Evolutionary conservation across 108 stramenopile species (phyloP).

Genomic region (Skeletonema costatum): DNA sequence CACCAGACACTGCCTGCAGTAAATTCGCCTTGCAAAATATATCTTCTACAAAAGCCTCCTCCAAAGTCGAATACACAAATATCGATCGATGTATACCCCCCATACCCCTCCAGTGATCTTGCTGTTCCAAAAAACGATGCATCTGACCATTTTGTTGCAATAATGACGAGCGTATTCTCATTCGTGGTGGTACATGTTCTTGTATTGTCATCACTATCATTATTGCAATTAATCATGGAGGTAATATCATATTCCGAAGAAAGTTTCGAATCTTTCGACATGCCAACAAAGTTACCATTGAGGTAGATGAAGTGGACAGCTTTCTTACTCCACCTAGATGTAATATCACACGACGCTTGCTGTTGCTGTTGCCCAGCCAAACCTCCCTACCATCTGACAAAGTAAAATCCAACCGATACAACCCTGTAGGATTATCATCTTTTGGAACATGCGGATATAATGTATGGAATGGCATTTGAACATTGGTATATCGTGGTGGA

Average conservation of each 20-base stretch:
- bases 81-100: slow-evolving; percentile 92
- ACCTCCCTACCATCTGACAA: slow-evolving; percentile 31
- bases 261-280: slow-evolving; percentile 81
- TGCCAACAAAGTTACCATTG: slow-evolving; percentile 77
- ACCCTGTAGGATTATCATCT: slow-evolving; percentile 76
- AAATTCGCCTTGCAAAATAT: slow-evolving; percentile 64
- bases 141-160: slow-evolving; percentile 88
- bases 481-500: slow-evolving; percentile 68
- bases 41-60: slow-evolving; percentile 65
- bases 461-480: slow-evolving; percentile 42
- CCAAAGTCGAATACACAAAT: slow-evolving; percentile 70
- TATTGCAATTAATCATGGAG: neutral
- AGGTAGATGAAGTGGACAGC: slow-evolving; percentile 80
- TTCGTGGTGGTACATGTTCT: slow-evolving; percentile 5
- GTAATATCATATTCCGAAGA: slow-evolving; percentile 76
- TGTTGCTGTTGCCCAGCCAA: slow-evolving; percentile 42
- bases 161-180: slow-evolving; percentile 49
- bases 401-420: slow-evolving; percentile 65
- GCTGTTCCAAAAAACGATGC: slow-evolving; percentile 90
- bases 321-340: slow-evolving; percentile 75
- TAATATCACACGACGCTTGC: slow-evolving; percentile 38
- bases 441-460: slow-evolving; percentile 46
- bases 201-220: slow-evolving; percentile 3
- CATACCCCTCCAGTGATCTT: slow-evolving; percentile 97
- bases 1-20: slow-evolving; percentile 6